Evolutionary conservation across 371 early-diverging fungal species (phyloP), one percentile per base, ranked within the genome.

Genomic region (Mortierella sp.): DNA sequence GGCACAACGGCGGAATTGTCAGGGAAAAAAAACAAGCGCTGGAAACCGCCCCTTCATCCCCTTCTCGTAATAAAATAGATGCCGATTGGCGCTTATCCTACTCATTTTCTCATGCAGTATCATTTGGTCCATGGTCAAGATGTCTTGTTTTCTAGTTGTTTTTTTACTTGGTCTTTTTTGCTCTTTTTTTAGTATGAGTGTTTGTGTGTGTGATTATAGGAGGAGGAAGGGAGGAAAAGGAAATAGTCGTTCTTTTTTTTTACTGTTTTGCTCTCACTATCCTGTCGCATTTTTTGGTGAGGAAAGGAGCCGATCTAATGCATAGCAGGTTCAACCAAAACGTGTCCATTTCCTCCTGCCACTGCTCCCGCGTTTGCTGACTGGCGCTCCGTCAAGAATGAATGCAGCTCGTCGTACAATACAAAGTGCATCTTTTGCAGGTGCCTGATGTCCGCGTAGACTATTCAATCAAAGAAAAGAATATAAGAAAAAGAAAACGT

Each of bases 381-480:
- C n/a, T 79, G 73, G n/a, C 83, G 81, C n/a, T 84, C 85, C 34
- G 76, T 81, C 34, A 84, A 73, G 57, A 84, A 84, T 0, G 85
- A 81, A 48, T 84, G 85, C 28, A 84, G 76, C 57, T 84, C 85
- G 31, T 84, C 85, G 57, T 84, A 84, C 37, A 84, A 40, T 0
- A 78, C 64, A 50, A 84, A 84, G 24, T 84, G 85, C 43, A 81
- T n/a, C 55, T 75, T 84, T 57, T 84, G 85, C 3, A 84, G 57
- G 16, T 84, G 76, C 59, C 76, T 80, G 28, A 84, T 84, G 55
- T 84, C 85, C n/a, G 76, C 61, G 26, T 84, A 84, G 11, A 84
- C 85, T 81, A 73, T 46, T 50, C 50, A 50, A 37, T 43, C 24
- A 55, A 44, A 2, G 26, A 26, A 43, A n/a, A n/a, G n/a, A n/a